Base-by-base conservation (phyloP, 192 early-diverging fungal species). In the Linderina pennispora region DNA sequence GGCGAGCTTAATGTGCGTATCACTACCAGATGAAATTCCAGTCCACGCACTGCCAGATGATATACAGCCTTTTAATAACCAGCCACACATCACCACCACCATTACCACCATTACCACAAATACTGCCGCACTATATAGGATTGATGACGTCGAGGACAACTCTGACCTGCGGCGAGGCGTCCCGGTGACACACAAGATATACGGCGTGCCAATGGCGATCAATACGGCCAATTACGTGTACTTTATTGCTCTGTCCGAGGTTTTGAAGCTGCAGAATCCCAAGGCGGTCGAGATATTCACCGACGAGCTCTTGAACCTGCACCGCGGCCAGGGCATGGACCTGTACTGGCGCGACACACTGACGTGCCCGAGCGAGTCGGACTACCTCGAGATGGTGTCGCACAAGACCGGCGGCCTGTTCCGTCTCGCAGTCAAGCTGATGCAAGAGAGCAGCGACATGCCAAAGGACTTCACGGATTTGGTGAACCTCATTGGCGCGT, bases 331-430 rank as follows among this genome's bases (percentile, higher is more conserved):
- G 75, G 97, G 97, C 13, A 91, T 94, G 89, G 97, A 99, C 40
- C 69, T 99, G 16, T 90, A 91, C 43, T 99, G 92, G 90, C 76
- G 97, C 23, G 97, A 99, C 36, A 85, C 79, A 18, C 54, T 84
- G 36, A 87, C 79, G 2, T 97, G 94, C 71, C 97, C 97, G 0
- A 84, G 82, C 13, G 92, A 99, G 59, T 79, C 84, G 11, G 86
- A 97, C 48, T 99, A 92, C 49, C 57, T 99, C 53, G 77, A 87
- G 31, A 99, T 99, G 94, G 88, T 99, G 10, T 71, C 77, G 35
- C 91, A 99, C 65, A 99, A 99, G 74, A 99, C 97, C 3, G 93
- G 94, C 23, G 97, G 94, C n/a, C 63, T 99, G 10, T 78, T 99
- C 45, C 68, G 94, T 24, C 74, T 99, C 14, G 94, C 87, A 1